Conservation (phyloP, 1,284 basidiomycete genomes). For the Chalciporus sp. region DNA sequence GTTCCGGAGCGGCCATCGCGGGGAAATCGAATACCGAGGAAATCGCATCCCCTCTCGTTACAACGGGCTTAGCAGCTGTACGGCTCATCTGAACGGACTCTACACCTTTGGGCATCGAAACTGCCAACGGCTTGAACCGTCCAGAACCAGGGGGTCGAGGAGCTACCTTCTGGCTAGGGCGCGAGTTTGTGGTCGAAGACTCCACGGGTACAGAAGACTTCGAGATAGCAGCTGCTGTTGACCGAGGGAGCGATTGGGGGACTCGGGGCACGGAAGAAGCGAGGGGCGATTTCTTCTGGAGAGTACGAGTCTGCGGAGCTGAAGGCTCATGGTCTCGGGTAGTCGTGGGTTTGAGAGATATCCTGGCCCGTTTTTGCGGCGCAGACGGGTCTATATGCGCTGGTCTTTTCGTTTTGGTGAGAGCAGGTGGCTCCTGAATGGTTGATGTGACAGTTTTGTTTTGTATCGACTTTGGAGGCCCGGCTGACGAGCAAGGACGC, state of each 20-base stretch:
- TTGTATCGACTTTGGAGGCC: background rate
- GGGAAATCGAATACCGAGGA: background rate
- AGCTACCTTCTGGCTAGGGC: background rate
- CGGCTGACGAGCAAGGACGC: background rate
- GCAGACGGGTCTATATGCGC: constrained; percentile 25
- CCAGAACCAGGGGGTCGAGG: background rate
- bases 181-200: background rate
- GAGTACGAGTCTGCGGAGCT: background rate
- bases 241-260: constrained; percentile 7
- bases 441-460: background rate
- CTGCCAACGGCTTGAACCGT: constrained; percentile 22
- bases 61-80: constrained; percentile 21
- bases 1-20: constrained; percentile 14
- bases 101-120: background rate
- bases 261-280: constrained; percentile 7
- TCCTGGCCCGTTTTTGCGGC: constrained; percentile 21
- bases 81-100: background rate
- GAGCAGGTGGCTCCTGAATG: background rate
- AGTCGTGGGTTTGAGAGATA: background rate
- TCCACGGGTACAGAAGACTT: constrained; percentile 3
- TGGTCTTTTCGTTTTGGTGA: constrained; percentile 16
- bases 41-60: background rate
- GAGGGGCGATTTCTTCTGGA: background rate
- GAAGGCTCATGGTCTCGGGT: background rate
- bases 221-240: background rate